A percentile compares a stretch with the other conserved stretches of the same genome.
phyloP scores from a whole-genome alignment of 306 rosid genomes.

The Acacia melanoxylon region DNA sequence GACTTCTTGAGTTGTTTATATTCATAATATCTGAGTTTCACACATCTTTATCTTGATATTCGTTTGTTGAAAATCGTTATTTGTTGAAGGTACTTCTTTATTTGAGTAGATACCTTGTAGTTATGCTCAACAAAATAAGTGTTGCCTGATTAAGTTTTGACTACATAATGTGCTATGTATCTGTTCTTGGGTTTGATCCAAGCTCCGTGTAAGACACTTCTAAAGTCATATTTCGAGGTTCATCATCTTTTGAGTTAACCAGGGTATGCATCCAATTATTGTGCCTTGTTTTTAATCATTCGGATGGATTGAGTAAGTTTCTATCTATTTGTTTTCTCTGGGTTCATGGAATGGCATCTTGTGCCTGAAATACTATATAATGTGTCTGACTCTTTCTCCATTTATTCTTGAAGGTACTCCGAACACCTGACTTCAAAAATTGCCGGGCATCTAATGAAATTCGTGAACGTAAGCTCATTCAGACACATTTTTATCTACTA shows the following conservation, averaged over 20 bases:
- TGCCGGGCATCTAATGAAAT: slow-evolving; percentile 59
- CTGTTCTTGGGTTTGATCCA: not conserved
- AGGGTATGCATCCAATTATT: slow-evolving; percentile 12
- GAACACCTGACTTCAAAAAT: slow-evolving; percentile 51
- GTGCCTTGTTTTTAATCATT: slow-evolving; percentile 13
- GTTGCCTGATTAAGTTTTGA: too few relatives aligned
- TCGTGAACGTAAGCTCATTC: slow-evolving; percentile 54
- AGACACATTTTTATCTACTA: not conserved
- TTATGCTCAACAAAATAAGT: too few relatives aligned
- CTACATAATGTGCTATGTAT: not conserved
- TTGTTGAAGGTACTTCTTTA: too few relatives aligned
- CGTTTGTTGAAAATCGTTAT: not conserved
- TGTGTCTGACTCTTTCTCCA: not conserved
- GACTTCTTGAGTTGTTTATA: not conserved
- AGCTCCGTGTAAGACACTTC: not conserved
- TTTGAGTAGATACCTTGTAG: too few relatives aligned
- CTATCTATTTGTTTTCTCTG: not conserved
- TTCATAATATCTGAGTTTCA: not conserved
- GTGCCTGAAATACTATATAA: slow-evolving; percentile 2
- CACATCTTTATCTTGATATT: not conserved
- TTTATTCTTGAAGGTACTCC: slow-evolving; percentile 51
- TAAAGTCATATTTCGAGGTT: not conserved
- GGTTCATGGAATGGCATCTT: not conserved
- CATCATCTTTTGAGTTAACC: slow-evolving; percentile 12
- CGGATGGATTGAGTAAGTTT: slow-evolving; percentile 5